These are phyloP conservation scores for Penicillium samsonianum DNA, from an alignment of 495 filamentous ascomycete species.

Conservation along the genomic window DNA sequence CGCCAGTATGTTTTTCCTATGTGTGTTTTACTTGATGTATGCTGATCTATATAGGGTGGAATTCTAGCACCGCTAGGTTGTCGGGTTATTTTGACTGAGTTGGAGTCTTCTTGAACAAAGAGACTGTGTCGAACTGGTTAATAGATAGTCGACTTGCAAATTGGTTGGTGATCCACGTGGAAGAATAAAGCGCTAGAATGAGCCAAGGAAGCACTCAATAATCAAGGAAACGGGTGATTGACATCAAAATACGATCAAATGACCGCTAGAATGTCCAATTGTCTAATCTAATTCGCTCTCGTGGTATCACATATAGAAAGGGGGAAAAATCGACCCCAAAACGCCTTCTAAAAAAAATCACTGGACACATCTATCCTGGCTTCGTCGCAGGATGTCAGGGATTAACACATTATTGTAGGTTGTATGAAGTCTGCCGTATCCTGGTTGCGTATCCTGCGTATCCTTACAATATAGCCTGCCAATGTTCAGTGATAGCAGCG, in stretches of 20 bases:
- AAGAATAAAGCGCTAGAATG: too few relatives aligned
- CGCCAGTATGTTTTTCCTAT: conserved; percentile 30
- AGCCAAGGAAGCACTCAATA: too few relatives aligned
- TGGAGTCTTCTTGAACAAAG: background rate
- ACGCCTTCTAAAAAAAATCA: conserved; percentile 4
- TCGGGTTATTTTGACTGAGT: conserved; percentile 9
- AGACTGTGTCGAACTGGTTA: too few relatives aligned
- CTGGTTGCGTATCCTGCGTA: background rate
- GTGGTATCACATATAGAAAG: too few relatives aligned
- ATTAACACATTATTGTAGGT: conserved; percentile 13
- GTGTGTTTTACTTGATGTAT: background rate
- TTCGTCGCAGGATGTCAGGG: background rate
- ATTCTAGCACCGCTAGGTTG: conserved; percentile 10
- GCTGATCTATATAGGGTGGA: conserved; percentile 4
- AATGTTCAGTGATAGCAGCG: conserved; percentile 12
- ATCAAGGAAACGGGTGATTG: too few relatives aligned
- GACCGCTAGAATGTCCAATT: too few relatives aligned
- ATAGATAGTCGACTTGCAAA: too few relatives aligned
- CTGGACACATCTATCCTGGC: background rate
- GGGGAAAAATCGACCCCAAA: too few relatives aligned
- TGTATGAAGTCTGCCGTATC: conserved; percentile 2
- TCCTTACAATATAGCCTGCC: conserved; percentile 1
- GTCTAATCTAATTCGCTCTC: too few relatives aligned
- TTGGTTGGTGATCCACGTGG: too few relatives aligned
- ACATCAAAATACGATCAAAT: background rate